Evolutionary conservation across 371 early-diverging fungal species (phyloP).

Genomic region (Mucor plumbeus): DNA sequence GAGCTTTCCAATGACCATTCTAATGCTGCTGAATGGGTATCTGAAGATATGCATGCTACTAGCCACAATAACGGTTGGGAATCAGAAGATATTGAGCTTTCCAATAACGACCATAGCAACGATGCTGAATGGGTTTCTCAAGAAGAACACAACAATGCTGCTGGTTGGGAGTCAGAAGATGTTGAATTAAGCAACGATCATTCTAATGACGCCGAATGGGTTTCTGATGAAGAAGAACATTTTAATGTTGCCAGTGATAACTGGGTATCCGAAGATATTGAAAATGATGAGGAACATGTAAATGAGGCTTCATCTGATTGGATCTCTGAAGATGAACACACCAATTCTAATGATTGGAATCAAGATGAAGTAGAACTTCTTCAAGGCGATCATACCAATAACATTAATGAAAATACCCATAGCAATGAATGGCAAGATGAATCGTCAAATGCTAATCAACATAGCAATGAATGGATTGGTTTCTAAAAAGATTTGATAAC

Average conservation of each 20-base stretch:
- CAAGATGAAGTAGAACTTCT: conserved; percentile 20
- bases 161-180: conserved; percentile 18
- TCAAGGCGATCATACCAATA: conserved; percentile 17
- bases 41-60: too few relatives aligned
- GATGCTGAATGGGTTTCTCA: conserved; percentile 16
- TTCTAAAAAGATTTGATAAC: neutral
- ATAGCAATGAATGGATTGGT: conserved; percentile 21
- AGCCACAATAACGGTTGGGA: too few relatives aligned
- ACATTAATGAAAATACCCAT: conserved; percentile 20
- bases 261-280: conserved; percentile 17
- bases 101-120: conserved; percentile 5
- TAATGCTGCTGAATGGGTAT: conserved; percentile 22
- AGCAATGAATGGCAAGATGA: conserved; percentile 17
- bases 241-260: neutral
- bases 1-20: conserved; percentile 7
- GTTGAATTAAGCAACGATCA: conserved; percentile 9
- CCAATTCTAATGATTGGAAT: conserved; percentile 13
- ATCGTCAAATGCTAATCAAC: conserved; percentile 2
- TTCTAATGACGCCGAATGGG: conserved; percentile 21
- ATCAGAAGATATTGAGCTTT: conserved; percentile 11
- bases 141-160: conserved; percentile 20
- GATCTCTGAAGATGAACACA: conserved; percentile 2
- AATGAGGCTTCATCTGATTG: neutral
- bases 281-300: neutral
- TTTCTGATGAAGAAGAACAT: conserved; percentile 5